Conservation (phyloP, 495 filamentous ascomycete genomes). For the Delitschia confertaspora region DNA sequence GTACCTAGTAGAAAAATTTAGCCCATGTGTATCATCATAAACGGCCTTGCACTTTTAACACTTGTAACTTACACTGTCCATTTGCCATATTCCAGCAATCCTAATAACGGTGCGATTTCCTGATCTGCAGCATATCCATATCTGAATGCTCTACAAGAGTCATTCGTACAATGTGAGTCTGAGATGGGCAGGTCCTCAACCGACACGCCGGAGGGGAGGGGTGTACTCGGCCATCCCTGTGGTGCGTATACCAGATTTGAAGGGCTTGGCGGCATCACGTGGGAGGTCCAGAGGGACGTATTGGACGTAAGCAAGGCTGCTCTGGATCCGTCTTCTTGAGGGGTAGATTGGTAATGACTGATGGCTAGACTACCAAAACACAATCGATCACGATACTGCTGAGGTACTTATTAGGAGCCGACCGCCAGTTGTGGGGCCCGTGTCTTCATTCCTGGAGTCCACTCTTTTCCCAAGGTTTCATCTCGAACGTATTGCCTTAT, state of each 20-base stretch:
- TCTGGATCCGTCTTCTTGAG: slow-evolving; percentile 6
- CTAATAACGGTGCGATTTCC: slow-evolving; percentile 1
- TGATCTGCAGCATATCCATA: slow-evolving; percentile 6
- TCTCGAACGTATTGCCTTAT: not conserved
- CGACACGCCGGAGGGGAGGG: not conserved
- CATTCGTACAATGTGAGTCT: slow-evolving; percentile 3
- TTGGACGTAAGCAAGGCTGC: not conserved
- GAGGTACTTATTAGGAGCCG: slow-evolving; percentile 11
- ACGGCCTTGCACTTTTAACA: no score
- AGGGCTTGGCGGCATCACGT: slow-evolving; percentile 13
- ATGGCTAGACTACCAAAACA: slow-evolving; percentile 3
- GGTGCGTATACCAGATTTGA: slow-evolving; percentile 11
- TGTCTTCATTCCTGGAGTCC: not conserved
- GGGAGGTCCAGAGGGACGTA: not conserved
- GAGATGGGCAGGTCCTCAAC: slow-evolving; percentile 10
- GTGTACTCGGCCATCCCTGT: slow-evolving; percentile 7
- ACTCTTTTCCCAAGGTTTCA: slow-evolving; percentile 1
- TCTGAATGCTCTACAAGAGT: slow-evolving; percentile 3
- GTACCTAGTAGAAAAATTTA: no score
- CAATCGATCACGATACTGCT: slow-evolving; percentile 1
- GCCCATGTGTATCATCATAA: no score
- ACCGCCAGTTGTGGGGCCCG: not conserved
- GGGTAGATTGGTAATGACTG: slow-evolving; percentile 13
- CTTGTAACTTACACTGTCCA: slow-evolving; percentile 15
- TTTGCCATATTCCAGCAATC: slow-evolving; percentile 6